phyloP scores from a whole-genome alignment of 305 asterid species.

The Solanum aculeatissimum region DNA sequence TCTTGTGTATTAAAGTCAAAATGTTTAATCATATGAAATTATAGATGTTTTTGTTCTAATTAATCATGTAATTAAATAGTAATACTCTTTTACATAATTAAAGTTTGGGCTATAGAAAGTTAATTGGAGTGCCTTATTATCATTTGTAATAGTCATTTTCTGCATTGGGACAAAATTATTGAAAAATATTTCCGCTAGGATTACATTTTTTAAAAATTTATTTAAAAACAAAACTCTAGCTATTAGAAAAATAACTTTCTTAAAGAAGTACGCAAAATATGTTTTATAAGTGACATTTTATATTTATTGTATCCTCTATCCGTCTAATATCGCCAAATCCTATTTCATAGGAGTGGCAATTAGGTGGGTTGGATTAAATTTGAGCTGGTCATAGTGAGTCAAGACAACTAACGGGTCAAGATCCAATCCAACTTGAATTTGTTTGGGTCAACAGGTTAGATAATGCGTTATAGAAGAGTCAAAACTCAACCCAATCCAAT shows the following conservation, averaged over 20 bases:
- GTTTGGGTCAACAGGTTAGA: too few species aligned
- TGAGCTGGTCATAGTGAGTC: too few species aligned
- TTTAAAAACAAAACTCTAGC: too few species aligned
- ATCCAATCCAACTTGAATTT: rapidly evolving
- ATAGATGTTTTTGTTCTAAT: neutral
- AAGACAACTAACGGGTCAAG: too few species aligned
- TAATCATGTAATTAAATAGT: neutral
- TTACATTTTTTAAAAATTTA: neutral
- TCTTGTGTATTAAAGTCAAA: neutral
- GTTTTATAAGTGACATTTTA: neutral
- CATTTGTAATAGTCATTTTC: neutral
- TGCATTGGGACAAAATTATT: too few species aligned
- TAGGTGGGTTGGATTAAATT: too few species aligned
- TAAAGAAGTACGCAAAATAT: too few species aligned
- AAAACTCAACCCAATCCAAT: too few species aligned
- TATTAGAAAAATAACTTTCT: too few species aligned
- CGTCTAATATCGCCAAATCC: neutral
- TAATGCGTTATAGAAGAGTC: too few species aligned
- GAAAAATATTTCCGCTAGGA: too few species aligned
- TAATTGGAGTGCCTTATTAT: neutral
- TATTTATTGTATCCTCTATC: neutral
- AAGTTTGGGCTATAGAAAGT: neutral
- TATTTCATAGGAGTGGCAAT: neutral
- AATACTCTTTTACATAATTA: neutral
- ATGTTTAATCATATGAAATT: neutral